Evolutionary conservation across 2,329 filamentous ascomycete genomes (phyloP).

Genomic region (Nothophaeocryptopus gaeumannii): DNA sequence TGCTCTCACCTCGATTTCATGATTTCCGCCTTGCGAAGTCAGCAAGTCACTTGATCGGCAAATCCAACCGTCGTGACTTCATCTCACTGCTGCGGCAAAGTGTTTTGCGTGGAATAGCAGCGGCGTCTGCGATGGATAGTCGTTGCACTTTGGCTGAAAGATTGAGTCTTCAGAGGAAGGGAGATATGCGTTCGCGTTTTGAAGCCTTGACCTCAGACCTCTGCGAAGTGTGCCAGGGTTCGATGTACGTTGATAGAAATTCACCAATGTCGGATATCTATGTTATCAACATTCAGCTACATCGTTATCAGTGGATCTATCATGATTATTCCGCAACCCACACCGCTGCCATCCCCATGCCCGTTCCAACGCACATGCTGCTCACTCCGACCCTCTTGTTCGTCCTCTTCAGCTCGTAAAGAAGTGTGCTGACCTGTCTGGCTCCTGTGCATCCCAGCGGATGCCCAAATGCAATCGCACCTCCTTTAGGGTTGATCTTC

Average conservation of each 20-base stretch:
- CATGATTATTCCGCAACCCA: constrained; percentile 86
- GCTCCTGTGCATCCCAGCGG: constrained; percentile 92
- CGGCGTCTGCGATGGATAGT: too few relatives aligned
- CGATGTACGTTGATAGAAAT: too few relatives aligned
- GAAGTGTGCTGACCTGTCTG: constrained; percentile 84
- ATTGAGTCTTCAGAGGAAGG: too few relatives aligned
- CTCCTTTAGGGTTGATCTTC: constrained; percentile 97
- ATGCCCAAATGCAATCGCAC: constrained; percentile 90
- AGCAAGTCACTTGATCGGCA: constrained; percentile 3
- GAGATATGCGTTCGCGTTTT: too few relatives aligned
- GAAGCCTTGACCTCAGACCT: too few relatives aligned
- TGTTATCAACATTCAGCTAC: too few relatives aligned
- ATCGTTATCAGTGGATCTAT: background rate
- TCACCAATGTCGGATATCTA: too few relatives aligned
- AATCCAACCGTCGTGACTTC: too few relatives aligned
- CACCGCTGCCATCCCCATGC: constrained; percentile 96
- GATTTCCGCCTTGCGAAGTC: background rate
- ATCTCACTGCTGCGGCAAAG: too few relatives aligned
- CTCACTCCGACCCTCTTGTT: constrained; percentile 84
- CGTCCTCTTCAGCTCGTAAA: constrained; percentile 84
- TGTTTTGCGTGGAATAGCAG: too few relatives aligned
- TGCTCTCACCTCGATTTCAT: background rate
- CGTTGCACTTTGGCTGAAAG: too few relatives aligned
- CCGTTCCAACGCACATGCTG: constrained; percentile 94
- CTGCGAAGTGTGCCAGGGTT: too few relatives aligned